Evolutionary conservation across 345 rosid genomes (phyloP).

Genomic region (Barbarea vulgaris): DNA sequence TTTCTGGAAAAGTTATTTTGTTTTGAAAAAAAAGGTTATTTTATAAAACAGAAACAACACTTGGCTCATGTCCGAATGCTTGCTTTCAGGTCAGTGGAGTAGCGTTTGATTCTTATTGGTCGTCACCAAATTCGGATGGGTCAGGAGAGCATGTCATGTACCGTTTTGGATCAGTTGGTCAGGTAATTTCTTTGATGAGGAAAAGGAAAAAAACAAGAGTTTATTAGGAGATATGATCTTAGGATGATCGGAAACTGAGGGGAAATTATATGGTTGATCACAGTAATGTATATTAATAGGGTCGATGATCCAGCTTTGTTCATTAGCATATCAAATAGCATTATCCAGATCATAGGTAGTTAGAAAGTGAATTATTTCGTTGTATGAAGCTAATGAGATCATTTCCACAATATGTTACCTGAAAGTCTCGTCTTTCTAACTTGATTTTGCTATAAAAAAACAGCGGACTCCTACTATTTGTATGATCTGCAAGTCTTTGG

Average conservation of each 20-base stretch:
- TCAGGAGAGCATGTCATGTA: slow-evolving; percentile 83
- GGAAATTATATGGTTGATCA: background rate
- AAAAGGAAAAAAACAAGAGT: background rate
- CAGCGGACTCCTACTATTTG: background rate
- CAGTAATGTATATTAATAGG: background rate
- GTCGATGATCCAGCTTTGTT: background rate
- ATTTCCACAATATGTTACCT: background rate
- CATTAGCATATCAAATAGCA: background rate
- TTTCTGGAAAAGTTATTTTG: background rate
- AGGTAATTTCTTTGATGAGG: slow-evolving; percentile 62
- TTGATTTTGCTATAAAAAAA: background rate
- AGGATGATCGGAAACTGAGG: background rate
- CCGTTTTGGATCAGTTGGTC: slow-evolving; percentile 99
- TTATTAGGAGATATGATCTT: background rate
- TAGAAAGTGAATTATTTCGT: background rate
- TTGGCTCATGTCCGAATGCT: slow-evolving; percentile 35
- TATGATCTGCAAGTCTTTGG: slow-evolving; percentile 8
- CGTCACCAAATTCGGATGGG: slow-evolving; percentile 85
- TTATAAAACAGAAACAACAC: background rate
- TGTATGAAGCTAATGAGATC: background rate
- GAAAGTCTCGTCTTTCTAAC: background rate
- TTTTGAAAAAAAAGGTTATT: background rate
- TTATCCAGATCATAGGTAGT: background rate
- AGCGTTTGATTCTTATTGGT: slow-evolving; percentile 96
- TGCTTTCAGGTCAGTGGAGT: slow-evolving; percentile 95